Evolutionary conservation across 2,329 filamentous ascomycete species (phyloP), one percentile per base, ranked within the genome.

Genomic region (Purpureocillium lavendulum): DNA sequence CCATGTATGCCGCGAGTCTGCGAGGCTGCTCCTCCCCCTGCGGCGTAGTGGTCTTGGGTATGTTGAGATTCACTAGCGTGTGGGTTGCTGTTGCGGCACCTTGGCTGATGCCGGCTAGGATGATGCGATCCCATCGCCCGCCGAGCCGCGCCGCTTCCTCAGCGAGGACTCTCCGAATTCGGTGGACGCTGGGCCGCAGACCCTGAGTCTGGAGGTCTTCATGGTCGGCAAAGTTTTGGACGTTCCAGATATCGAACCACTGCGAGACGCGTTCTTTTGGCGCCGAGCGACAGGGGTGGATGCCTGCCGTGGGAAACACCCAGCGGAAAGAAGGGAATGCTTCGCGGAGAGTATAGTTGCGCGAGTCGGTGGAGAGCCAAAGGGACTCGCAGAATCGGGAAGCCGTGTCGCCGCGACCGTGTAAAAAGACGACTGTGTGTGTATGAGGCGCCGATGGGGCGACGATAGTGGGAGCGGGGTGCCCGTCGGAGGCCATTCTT

Each of bases 161-260:
- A 4, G 18, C 33, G 1, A 70, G 46, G 3, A 70, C 33, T 0
- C 46, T 36, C 3, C 54, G 46, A 2, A 72, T 50, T 4, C 46
- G 44, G 0, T 36, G 32, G 0, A 68, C 58, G 40, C 59, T 62
- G 9, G 66, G 62, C 28, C 48, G 50, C 10, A 75, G 48, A 0
- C 69, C 69, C 0, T 53, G 45, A 0, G 50, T 50, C 47, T 72
- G 68, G 4, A 68, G 42, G 3, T 69, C 62, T 42, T 73, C 66
- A 13, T 54, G 48, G n/a, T 65, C 54, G 2, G 55, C 36, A 13
- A 67, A 64, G 40, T 67, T 53, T 14, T 55, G 47, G 1, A 64
- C 54, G 36, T 67, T 65, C 56, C 60, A 68, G 29, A 72, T 59
- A 48, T 75, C 70, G 49, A 74, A 75, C 71, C 70, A 75, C 47